phyloP scores from a whole-genome alignment of 352 stramenopile genomes.

The Phytopythium oedochilum region DNA sequence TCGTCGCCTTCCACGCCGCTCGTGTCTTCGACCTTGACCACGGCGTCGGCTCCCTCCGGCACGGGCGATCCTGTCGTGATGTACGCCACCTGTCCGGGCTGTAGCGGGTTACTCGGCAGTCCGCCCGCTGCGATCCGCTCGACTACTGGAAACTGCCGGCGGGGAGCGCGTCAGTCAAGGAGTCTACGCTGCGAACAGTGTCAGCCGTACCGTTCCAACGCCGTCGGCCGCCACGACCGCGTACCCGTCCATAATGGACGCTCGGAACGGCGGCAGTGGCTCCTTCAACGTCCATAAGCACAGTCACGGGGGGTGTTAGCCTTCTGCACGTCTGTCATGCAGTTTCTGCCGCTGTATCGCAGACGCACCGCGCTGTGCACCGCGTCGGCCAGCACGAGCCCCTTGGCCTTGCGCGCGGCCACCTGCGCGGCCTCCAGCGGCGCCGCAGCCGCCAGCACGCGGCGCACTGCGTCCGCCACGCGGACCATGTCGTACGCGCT shows the following conservation, averaged over 20 bases:
- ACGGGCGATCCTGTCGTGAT: conserved; percentile 95
- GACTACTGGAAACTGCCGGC: conserved; percentile 50
- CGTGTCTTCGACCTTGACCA: conserved; percentile 95
- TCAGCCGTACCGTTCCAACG: conserved; percentile 41
- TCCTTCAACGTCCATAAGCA: conserved; percentile 39
- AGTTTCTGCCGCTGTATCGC: no score
- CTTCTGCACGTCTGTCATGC: no score
- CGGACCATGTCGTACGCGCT: conserved; percentile 75
- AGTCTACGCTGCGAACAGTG: no score
- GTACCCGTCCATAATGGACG: conserved; percentile 98
- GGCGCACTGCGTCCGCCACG: conserved; percentile 45
- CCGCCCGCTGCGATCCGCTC: conserved; percentile 68
- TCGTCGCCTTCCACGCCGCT: conserved; percentile 37
- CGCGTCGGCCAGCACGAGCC: conserved; percentile 51
- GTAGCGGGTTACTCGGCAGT: conserved; percentile 31
- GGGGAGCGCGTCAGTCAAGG: not conserved
- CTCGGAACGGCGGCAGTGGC: conserved; percentile 93
- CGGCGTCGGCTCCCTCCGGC: conserved; percentile 86
- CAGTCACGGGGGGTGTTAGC: no score
- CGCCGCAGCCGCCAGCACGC: conserved; percentile 40
- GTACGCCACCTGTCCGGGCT: conserved; percentile 71
- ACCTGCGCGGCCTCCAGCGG: conserved; percentile 34
- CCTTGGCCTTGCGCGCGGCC: conserved; percentile 27
- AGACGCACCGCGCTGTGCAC: conserved; percentile 35
- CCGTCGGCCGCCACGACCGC: conserved; percentile 87